A percentile compares a stretch with the other conserved stretches of the same genome.
These are phyloP conservation scores for Candolleomyces eurysporus DNA, from an alignment of 768 basidiomycete species.

Conservation along the genomic window DNA sequence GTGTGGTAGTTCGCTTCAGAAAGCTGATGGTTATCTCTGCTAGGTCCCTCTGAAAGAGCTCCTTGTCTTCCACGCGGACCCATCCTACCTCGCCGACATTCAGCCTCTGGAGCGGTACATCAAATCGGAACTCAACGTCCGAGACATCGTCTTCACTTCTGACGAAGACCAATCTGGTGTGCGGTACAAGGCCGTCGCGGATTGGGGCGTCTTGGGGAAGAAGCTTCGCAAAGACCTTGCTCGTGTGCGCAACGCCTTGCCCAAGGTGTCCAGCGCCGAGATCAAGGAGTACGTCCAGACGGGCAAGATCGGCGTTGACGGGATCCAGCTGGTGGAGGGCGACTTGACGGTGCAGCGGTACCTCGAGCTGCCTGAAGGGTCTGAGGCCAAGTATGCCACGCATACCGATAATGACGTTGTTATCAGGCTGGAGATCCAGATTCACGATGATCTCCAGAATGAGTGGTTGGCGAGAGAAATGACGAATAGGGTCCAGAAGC, in stretches of 20 bases:
- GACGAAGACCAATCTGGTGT: slow-evolving; percentile 86
- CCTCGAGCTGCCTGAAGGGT: slow-evolving; percentile 69
- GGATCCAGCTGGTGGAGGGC: slow-evolving; percentile 86
- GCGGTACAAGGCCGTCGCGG: slow-evolving; percentile 87
- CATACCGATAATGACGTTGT: slow-evolving; percentile 96
- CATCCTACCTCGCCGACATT: slow-evolving; percentile 82
- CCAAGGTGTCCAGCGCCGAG: slow-evolving; percentile 74
- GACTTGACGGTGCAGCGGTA: slow-evolving; percentile 91
- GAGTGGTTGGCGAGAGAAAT: slow-evolving; percentile 91
- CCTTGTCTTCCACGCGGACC: slow-evolving; percentile 88
- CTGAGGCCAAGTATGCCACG: slow-evolving; percentile 68
- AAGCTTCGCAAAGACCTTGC: slow-evolving; percentile 91
- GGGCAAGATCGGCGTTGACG: slow-evolving; percentile 82
- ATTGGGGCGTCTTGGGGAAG: slow-evolving; percentile 91
- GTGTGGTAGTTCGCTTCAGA: neutral
- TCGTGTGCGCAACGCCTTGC: slow-evolving; percentile 86
- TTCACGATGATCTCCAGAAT: slow-evolving; percentile 80
- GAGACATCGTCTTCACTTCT: slow-evolving; percentile 83
- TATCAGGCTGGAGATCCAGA: slow-evolving; percentile 85
- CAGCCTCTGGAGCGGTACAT: slow-evolving; percentile 84
- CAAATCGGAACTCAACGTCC: slow-evolving; percentile 92
- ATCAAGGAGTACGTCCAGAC: slow-evolving; percentile 74
- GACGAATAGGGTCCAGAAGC: slow-evolving; percentile 89
- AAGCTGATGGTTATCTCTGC: neutral
- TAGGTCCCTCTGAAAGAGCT: slow-evolving; percentile 93